A percentile compares a stretch with the other conserved stretches of the same genome.
phyloP scores from a whole-genome alignment of 2,329 filamentous ascomycete genomes.

The Ampelomyces quisqualis region DNA sequence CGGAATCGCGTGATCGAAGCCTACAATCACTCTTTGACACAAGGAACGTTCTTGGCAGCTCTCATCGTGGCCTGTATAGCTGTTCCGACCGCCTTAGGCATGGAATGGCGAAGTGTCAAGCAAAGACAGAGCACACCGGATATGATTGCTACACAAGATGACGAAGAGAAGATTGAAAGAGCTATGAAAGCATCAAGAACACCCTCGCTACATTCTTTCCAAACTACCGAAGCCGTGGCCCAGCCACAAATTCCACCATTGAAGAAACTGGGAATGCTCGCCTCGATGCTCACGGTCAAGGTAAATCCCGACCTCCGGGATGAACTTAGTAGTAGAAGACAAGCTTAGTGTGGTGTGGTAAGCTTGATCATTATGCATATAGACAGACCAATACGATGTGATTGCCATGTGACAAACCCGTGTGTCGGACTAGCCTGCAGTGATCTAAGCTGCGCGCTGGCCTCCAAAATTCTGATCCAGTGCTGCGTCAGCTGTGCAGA shows the following conservation, averaged over 20 bases:
- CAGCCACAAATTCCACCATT: slow-evolving; percentile 14
- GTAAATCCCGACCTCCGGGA: slow-evolving; percentile 28
- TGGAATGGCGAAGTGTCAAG: slow-evolving; percentile 69
- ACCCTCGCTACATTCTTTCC: background rate
- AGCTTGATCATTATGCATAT: too few relatives aligned
- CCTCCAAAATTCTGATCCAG: too few relatives aligned
- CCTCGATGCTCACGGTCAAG: slow-evolving; percentile 26
- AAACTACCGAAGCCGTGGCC: slow-evolving; percentile 1
- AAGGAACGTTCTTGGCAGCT: slow-evolving; percentile 58
- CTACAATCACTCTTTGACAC: slow-evolving; percentile 33
- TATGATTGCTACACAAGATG: slow-evolving; percentile 5
- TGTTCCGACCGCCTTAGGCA: slow-evolving; percentile 54
- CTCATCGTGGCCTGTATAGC: slow-evolving; percentile 57
- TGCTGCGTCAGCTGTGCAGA: too few relatives aligned
- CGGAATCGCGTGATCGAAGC: slow-evolving; percentile 22
- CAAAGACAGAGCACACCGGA: slow-evolving; percentile 30
- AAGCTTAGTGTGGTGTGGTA: background rate
- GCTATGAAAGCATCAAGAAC: background rate
- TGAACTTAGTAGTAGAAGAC: slow-evolving; percentile 7
- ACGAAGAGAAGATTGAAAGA: slow-evolving; percentile 14
- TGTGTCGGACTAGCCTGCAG: too few relatives aligned
- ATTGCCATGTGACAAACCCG: too few relatives aligned
- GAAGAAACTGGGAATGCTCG: slow-evolving; percentile 25
- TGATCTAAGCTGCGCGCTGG: too few relatives aligned
- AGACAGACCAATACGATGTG: too few relatives aligned